Evolutionary conservation across 495 filamentous ascomycete genomes (phyloP), one percentile per base, ranked within the genome.

Genomic region (Aspergillus wentii): DNA sequence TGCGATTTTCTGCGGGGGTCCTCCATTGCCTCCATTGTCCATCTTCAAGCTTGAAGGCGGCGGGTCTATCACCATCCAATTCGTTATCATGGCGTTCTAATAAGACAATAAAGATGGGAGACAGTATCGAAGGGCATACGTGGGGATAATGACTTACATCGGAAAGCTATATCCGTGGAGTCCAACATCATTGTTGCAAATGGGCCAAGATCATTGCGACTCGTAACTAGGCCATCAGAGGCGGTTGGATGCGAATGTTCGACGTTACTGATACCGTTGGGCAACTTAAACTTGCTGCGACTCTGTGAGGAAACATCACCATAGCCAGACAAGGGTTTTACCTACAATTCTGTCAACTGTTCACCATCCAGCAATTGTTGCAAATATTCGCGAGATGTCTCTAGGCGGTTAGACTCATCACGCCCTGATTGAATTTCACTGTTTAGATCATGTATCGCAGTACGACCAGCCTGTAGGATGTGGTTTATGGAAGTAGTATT

Each of bases 341-440:
- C 82, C 62, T 71, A 89, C 85, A 80, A 85, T 59, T 88, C 73
- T 13, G 85, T 82, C 44, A 88, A 62, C 26, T 80, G 75, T 27
- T 78, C 74, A 8, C 74, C 76, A 53, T 80, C 75, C 37, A 88
- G 61, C 37, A 87, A 68, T 43, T 81, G 77, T 47, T 86, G 81
- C 30, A 92, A 63, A 47, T 86, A 79, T 51, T 77, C 63, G 28
- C 84, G 70, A 11, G 65, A 67, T 7, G 68, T 67, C 41, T 66
- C 64, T 38, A 69, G 43, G 17, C 56, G 63, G 43, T 40, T 60
- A 17, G 66, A 71, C 27, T 66, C 62, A 33, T 61, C 56, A 21
- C 39, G 41, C 17, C 64, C 68, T 9, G 61, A 52, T 30, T 56
- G 52, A 17, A 66, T 61, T 37, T 71, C 66, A 43, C 46, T 42